Base-by-base conservation (phyloP, 495 filamentous ascomycete species). In the Oleoguttula mirabilis region DNA sequence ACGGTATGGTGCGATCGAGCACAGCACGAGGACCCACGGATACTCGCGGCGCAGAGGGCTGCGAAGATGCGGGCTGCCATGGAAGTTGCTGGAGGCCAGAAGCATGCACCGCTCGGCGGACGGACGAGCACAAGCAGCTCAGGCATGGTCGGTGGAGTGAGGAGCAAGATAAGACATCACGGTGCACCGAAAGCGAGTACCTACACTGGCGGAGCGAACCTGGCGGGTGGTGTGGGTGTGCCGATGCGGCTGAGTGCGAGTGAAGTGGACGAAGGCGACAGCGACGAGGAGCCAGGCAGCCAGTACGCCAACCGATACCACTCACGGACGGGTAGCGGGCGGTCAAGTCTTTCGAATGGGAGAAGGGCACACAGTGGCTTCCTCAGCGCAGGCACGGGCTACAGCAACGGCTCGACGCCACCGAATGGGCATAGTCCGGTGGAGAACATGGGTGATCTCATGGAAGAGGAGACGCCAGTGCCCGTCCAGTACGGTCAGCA, bases 1-100 rank as follows among this genome's bases (percentile, higher is more conserved):
- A 99, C 90, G 0, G 90, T 99, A 6, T 99, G 90, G 90, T 95
- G 88, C 62, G 92, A 96, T 51, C 86, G 88, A 39, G 74, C 87
- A 11, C 90, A 99, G 54, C 75, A 80, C 37, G 86, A 96, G 62
- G 92, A 99, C 62, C 83, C 92, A 8, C 71, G 85, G 17, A 58
- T 93, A 41, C 60, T 80, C 4, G 85, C 84, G 19, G 75, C 82
- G 52, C 83, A 92, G 54, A 71, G 80, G 43, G 76, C 75, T 2
- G 92, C 87, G 38, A 94, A 88, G 65, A 72, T 79, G 62, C 66
- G 85, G 36, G 92, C 92, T 2, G 77, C 77, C 32, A 74, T 77
- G 45, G 88, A 96, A 62, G 75, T 96, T 19, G 69, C 76, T 45
- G 77, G 79, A 37, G 65, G 70, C 37, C 40, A 49, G 12, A 48